phyloP scores from a whole-genome alignment of 345 rosid genomes.

The Turritis glabra region DNA sequence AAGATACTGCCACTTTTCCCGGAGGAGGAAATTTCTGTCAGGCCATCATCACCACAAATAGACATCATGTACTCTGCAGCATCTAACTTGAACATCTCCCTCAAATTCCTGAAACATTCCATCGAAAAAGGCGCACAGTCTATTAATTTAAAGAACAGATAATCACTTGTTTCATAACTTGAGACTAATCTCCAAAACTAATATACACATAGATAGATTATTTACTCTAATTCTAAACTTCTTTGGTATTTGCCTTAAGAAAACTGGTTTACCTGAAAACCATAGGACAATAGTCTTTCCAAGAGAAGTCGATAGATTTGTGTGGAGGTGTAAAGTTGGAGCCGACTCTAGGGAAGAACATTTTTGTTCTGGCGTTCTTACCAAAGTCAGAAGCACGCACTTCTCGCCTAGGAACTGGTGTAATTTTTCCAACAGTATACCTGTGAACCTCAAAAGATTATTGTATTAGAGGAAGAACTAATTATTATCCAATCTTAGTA shows the following conservation, averaged over 20 bases:
- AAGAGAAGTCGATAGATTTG: constrained; percentile 75
- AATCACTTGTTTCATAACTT: background rate
- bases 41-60: constrained; percentile 94
- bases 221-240: constrained; percentile 1
- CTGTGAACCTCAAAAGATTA: constrained; percentile 53
- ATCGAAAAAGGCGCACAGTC: constrained; percentile 1
- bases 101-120: constrained; percentile 65
- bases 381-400: constrained; percentile 91
- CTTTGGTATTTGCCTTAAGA: constrained; percentile 19
- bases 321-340: constrained; percentile 92
- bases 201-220: background rate
- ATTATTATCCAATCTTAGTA: background rate
- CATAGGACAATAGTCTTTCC: constrained; percentile 99
- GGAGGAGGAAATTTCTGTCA: constrained; percentile 75
- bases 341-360: constrained; percentile 88
- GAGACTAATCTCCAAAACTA: background rate
- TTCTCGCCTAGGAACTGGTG: constrained; percentile 89
- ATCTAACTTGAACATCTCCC: constrained; percentile 97
- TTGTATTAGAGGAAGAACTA: constrained; percentile 10
- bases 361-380: constrained; percentile 85
- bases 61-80: constrained; percentile 99
- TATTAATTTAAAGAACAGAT: background rate
- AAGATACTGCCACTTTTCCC: constrained; percentile 99
- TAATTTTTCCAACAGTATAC: constrained; percentile 95
- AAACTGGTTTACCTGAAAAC: constrained; percentile 75